These are phyloP conservation scores for Acanthamoeba healyi DNA, from an alignment of 208 protist genomes.

Conservation along the genomic window DNA sequence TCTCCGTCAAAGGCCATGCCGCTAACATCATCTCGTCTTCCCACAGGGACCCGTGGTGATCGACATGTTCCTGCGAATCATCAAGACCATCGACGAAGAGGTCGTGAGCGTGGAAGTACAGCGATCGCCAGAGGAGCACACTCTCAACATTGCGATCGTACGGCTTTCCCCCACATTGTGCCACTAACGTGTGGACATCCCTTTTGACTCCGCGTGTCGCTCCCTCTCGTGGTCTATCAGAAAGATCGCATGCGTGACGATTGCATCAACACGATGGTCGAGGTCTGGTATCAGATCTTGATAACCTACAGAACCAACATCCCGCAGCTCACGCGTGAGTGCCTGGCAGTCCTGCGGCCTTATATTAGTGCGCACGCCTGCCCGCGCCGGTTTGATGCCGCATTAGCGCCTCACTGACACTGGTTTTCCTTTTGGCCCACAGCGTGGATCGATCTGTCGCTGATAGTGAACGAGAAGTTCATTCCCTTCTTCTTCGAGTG, in stretches of 20 bases:
- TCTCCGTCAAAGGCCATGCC: too few relatives aligned
- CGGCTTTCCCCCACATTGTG: background rate
- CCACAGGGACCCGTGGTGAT: constrained; percentile 53
- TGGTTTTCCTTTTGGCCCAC: background rate
- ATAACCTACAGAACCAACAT: constrained; percentile 10
- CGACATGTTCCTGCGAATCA: constrained; percentile 84
- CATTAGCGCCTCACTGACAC: too few relatives aligned
- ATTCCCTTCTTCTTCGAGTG: constrained; percentile 82
- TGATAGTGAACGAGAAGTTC: constrained; percentile 84
- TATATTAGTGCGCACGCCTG: constrained; percentile 76
- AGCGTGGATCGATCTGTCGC: constrained; percentile 84
- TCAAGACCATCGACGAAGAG: constrained; percentile 82
- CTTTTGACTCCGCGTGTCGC: background rate
- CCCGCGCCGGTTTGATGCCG: background rate
- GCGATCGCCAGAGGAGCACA: constrained; percentile 76
- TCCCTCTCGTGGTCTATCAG: background rate
- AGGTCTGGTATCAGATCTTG: constrained; percentile 81
- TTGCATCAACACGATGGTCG: constrained; percentile 77
- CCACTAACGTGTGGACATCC: background rate
- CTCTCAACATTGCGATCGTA: constrained; percentile 83
- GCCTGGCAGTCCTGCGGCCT: constrained; percentile 76
- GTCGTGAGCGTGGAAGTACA: constrained; percentile 77
- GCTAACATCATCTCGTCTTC: too few relatives aligned
- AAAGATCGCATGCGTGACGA: constrained; percentile 83
- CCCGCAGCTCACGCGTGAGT: constrained; percentile 74